Conservation (phyloP, 768 basidiomycete genomes). For the Psilocybe tampanensis region DNA sequence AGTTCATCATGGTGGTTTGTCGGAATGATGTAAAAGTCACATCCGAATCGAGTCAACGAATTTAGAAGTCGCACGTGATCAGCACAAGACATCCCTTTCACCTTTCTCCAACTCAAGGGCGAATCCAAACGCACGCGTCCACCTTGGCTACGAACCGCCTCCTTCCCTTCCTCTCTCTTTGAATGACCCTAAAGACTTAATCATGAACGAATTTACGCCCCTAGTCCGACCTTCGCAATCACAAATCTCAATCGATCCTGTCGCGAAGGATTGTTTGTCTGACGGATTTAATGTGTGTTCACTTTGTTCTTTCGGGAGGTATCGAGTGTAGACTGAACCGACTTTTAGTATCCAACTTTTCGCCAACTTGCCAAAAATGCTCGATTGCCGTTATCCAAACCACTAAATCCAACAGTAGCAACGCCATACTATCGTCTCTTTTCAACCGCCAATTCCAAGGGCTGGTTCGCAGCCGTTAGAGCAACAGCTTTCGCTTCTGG, state of each 20-base stretch:
- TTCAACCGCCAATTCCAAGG: constrained; percentile 57
- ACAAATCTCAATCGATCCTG: constrained; percentile 38
- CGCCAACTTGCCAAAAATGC: constrained; percentile 61
- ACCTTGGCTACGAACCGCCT: neutral
- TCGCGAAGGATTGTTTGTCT: constrained; percentile 37
- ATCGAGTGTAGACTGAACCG: constrained; percentile 18
- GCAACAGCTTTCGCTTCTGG: constrained; percentile 37
- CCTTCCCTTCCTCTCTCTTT: constrained; percentile 5
- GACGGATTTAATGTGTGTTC: constrained; percentile 51
- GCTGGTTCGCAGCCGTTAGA: constrained; percentile 71
- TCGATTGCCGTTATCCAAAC: constrained; percentile 63
- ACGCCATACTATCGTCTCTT: constrained; percentile 48
- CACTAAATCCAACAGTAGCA: constrained; percentile 46
- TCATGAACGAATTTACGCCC: constrained; percentile 40
- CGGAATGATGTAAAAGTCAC: neutral
- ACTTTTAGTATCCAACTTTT: constrained; percentile 47
- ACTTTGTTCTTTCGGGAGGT: constrained; percentile 3
- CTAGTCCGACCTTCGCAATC: constrained; percentile 38
- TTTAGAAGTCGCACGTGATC: constrained; percentile 8
- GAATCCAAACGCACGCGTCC: neutral
- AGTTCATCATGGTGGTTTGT: constrained; percentile 17
- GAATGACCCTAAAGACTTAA: constrained; percentile 3
- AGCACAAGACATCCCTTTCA: constrained; percentile 6
- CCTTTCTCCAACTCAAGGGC: constrained; percentile 1
- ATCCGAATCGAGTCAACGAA: neutral